phyloP scores from a whole-genome alignment of 345 rosid species.

The Clausena lansium region DNA sequence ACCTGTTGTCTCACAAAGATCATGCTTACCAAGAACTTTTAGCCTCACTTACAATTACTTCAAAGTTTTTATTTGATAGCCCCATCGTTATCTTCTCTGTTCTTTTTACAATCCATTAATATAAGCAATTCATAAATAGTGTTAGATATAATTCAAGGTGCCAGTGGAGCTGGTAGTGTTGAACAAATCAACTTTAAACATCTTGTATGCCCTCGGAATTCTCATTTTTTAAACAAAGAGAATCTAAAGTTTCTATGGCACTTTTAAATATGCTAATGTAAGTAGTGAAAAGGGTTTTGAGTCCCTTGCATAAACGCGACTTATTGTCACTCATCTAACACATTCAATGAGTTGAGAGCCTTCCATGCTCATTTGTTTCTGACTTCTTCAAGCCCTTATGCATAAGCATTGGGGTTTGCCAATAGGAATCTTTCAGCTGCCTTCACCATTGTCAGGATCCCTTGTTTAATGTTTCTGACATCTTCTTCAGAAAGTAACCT shows the following conservation, averaged over 20 bases:
- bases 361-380: background rate
- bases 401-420: slow-evolving; percentile 4
- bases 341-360: background rate
- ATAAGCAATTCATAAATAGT: no score
- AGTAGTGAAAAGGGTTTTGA: background rate
- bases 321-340: background rate
- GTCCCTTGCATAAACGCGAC: background rate
- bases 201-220: background rate
- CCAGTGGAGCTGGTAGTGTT: no score
- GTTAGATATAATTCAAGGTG: no score
- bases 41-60: no score
- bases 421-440: background rate
- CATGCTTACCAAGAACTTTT: no score
- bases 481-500: background rate
- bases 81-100: no score
- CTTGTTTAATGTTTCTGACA: background rate
- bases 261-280: background rate
- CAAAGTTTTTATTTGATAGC: no score
- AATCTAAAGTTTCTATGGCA: background rate
- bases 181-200: no score
- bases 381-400: background rate
- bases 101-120: no score
- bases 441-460: slow-evolving; percentile 6
- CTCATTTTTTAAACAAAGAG: background rate
- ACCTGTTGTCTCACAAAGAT: no score